Evolutionary conservation across 345 rosid species (phyloP).

Genomic region (Rhodamnia argentea): DNA sequence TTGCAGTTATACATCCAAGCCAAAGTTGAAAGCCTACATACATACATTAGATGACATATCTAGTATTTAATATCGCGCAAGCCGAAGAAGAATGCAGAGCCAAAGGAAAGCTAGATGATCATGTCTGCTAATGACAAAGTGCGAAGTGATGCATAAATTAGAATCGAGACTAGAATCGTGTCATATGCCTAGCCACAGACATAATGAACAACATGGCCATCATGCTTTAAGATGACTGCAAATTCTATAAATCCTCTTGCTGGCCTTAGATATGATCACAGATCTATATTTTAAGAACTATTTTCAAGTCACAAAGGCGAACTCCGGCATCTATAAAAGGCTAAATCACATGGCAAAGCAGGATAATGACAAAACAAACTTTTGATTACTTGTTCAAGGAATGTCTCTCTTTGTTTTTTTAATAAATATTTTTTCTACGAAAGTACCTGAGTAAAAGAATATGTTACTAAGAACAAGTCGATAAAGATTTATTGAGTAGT

Average conservation of each 20-base stretch:
- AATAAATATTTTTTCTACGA: not conserved
- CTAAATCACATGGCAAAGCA: not conserved
- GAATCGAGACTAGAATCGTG: not conserved
- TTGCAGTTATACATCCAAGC: not conserved
- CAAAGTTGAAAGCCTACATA: not conserved
- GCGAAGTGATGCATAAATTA: not conserved
- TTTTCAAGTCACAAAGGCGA: not conserved
- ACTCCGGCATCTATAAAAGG: not conserved
- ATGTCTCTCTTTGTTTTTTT: not conserved
- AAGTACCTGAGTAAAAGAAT: not conserved
- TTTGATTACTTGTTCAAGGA: not conserved
- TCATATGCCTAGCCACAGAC: not conserved
- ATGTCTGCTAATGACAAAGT: not conserved
- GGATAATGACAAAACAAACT: not conserved
- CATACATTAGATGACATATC: not conserved
- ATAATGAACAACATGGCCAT: not conserved
- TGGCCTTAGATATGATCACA: not conserved
- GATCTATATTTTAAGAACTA: not conserved
- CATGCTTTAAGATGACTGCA: fast-evolving
- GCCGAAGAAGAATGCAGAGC: not conserved
- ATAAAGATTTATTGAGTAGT: not conserved
- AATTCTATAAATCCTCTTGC: not conserved
- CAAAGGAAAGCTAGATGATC: not conserved
- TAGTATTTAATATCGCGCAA: not conserved
- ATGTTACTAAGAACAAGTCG: not conserved